Evolutionary conservation across 2,329 filamentous ascomycete species (phyloP).

Genomic region (Cadophora malorum): DNA sequence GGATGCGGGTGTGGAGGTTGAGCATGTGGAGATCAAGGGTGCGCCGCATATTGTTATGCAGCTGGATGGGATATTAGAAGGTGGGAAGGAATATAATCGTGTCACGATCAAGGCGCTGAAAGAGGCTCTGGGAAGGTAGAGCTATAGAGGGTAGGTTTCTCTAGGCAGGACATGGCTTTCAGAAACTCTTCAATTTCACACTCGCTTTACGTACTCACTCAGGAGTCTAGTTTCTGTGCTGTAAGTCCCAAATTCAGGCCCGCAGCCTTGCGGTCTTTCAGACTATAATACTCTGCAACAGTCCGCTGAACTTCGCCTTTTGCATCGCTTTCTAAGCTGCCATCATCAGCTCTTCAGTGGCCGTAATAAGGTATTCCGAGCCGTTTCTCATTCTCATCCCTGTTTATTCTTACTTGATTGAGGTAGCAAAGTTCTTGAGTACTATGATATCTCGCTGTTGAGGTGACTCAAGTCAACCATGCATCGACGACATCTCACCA

Average conservation of each 20-base stretch:
- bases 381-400: not conserved
- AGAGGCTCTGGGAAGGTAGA: constrained; percentile 20
- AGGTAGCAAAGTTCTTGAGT: too few species aligned
- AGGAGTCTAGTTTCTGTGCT: too few species aligned
- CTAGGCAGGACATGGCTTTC: not conserved
- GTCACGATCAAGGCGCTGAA: constrained; percentile 30
- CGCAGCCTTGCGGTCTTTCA: too few species aligned
- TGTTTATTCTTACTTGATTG: not conserved
- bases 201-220: not conserved
- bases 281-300: too few species aligned
- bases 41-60: constrained; percentile 37
- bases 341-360: not conserved
- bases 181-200: too few species aligned
- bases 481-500: not conserved
- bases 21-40: constrained; percentile 29
- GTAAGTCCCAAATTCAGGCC: too few species aligned
- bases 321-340: not conserved
- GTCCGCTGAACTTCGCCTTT: not conserved
- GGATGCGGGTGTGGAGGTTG: constrained; percentile 29
- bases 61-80: constrained; percentile 35
- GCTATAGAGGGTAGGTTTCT: not conserved
- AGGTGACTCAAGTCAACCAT: too few species aligned
- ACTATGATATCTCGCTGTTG: too few species aligned
- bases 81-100: constrained; percentile 33
- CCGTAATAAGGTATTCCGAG: not conserved